Percentiles rank a stretch among this genome's conserved stretches.
Evolutionary conservation across 1,284 basidiomycete species (phyloP).

Genomic region (Ceratobasidium sp.): DNA sequence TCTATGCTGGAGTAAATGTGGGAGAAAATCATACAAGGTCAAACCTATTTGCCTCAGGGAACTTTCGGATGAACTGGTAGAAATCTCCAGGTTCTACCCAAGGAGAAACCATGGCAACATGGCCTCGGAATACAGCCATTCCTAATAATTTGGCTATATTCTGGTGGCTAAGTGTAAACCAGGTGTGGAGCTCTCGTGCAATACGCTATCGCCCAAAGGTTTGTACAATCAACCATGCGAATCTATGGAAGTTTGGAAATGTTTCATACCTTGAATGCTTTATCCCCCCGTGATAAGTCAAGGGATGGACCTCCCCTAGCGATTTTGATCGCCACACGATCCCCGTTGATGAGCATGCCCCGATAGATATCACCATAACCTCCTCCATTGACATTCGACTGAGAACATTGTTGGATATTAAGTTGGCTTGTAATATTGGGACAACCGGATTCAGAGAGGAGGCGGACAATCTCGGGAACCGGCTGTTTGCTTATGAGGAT

Average conservation of each 20-base stretch:
- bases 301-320: not conserved
- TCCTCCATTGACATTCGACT: not conserved
- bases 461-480: not conserved
- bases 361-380: not conserved
- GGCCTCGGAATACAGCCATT: not conserved
- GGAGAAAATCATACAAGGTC: not conserved
- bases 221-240: too few relatives aligned
- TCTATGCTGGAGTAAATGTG: not conserved
- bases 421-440: not conserved
- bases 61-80: not conserved
- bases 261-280: not conserved
- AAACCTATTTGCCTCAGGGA: not conserved
- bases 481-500: not conserved
- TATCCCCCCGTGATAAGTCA: not conserved
- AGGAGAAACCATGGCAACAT: not conserved
- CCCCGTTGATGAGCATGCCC: not conserved
- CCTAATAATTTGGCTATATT: not conserved
- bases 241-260: not conserved
- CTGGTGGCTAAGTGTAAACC: not conserved
- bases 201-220: not conserved
- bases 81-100: not conserved
- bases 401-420: not conserved
- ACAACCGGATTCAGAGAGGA: not conserved
- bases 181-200: not conserved
- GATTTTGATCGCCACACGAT: not conserved